These are phyloP conservation scores for Pilatotrama ljubarskyi DNA, from an alignment of 768 basidiomycete genomes.

Conservation along the genomic window DNA sequence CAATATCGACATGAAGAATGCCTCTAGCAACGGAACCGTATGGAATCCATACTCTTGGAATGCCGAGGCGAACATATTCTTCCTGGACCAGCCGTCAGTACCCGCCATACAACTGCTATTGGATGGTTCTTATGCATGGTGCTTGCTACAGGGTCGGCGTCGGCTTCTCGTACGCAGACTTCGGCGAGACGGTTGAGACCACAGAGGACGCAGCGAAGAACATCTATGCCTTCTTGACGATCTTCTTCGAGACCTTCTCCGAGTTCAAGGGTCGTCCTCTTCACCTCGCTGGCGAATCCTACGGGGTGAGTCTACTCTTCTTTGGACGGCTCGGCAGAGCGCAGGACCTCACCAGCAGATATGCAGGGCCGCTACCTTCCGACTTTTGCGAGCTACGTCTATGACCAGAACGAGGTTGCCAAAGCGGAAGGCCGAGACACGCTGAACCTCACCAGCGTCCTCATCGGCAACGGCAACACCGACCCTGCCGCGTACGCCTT, in stretches of 20 bases:
- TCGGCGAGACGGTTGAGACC: constrained; percentile 65
- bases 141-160: constrained; percentile 54
- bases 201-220: constrained; percentile 82
- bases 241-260: constrained; percentile 79
- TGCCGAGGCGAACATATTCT: constrained; percentile 67
- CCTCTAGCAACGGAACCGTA: constrained; percentile 56
- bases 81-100: constrained; percentile 58
- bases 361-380: constrained; percentile 68
- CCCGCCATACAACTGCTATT: too few species aligned
- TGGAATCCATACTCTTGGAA: constrained; percentile 72
- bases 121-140: not conserved
- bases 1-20: constrained; percentile 55
- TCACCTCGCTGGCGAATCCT: constrained; percentile 73
- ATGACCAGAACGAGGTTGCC: constrained; percentile 66
- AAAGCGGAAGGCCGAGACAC: constrained; percentile 48
- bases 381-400: constrained; percentile 73
- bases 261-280: constrained; percentile 68
- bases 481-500: constrained; percentile 48
- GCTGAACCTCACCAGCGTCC: constrained; percentile 68
- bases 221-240: constrained; percentile 69
- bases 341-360: not conserved
- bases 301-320: constrained; percentile 51
- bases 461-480: constrained; percentile 74
- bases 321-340: not conserved
- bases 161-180: constrained; percentile 72